Base-by-base conservation (phyloP, 345 rosid genomes). In the Noccaea bulbosa region DNA sequence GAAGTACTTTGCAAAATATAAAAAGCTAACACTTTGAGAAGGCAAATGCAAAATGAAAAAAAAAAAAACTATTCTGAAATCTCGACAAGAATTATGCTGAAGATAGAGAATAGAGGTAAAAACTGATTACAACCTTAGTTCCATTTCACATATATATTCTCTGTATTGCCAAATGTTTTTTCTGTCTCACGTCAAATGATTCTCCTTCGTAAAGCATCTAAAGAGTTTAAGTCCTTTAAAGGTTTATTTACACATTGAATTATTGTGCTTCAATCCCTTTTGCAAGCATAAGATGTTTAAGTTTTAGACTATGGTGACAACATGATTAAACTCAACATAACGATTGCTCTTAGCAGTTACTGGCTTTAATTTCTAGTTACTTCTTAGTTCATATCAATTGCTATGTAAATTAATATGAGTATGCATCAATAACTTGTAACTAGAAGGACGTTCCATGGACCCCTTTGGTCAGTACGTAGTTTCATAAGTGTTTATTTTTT, bases 381-480 rank as follows among this genome's bases (percentile, higher is more conserved):
- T 43, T 69, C 5, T 37, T 35, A 57, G 39, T 14, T 2, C 10
- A 62, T 33, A 52, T 41, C 7, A 40, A 43, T 16, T 43, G 17
- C 11, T 43, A 43, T 46, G 52, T 8, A 62, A 22, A 71, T 20
- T 20, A 20, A 20, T 20, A 20, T 20, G 22, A 20, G 22, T 20
- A 20, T 20, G 22, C 22, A 20, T 20, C 2, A 20, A 20, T 1
- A 20, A 20, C 22, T 20, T 20, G 22, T 20, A 20, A 20, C 22
- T 52, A 34, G 11, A 56, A 47, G 62, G 75, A 52, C 62, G 47
- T 53, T 22, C 55, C 47, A 52, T 71, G 69, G 62, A 49, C 75
- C 75, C 69, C 38, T 51, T 52, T 43, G 47, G 30, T 62, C 69
- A 20, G 65, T 20, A 20, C 1, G 22, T 49, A 60, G 43, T 70